These are phyloP conservation scores for Colletotrichum navitas DNA, from an alignment of 2,329 filamentous ascomycete species.

Conservation along the genomic window DNA sequence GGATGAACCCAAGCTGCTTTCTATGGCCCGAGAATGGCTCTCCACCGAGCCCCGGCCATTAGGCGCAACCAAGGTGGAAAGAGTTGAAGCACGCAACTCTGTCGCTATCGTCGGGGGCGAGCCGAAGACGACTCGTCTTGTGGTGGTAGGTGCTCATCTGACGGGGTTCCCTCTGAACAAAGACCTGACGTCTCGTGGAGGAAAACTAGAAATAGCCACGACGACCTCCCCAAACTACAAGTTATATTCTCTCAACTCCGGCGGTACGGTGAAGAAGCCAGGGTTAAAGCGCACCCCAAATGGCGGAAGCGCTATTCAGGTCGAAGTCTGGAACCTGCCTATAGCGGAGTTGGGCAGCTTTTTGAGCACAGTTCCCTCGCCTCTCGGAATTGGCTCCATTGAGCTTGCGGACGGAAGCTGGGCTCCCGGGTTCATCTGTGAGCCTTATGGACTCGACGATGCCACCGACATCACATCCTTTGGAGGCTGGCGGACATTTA, in stretches of 20 bases:
- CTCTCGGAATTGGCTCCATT: slow-evolving; percentile 52
- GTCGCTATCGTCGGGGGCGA: slow-evolving; percentile 41
- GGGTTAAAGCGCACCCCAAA: slow-evolving; percentile 48
- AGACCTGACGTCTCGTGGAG: slow-evolving; percentile 50
- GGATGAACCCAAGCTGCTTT: slow-evolving; percentile 51
- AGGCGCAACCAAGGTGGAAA: slow-evolving; percentile 47
- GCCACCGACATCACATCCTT: slow-evolving; percentile 50
- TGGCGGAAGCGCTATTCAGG: slow-evolving; percentile 48
- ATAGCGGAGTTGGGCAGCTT: slow-evolving; percentile 49
- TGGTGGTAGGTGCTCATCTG: slow-evolving; percentile 53
- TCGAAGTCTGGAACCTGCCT: slow-evolving; percentile 54
- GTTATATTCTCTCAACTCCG: slow-evolving; percentile 47
- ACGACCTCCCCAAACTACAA: slow-evolving; percentile 50
- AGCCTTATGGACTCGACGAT: slow-evolving; percentile 49
- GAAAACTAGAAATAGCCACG: slow-evolving; percentile 44
- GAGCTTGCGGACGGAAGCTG: slow-evolving; percentile 52
- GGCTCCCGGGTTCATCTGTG: slow-evolving; percentile 54
- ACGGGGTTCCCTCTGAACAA: slow-evolving; percentile 52
- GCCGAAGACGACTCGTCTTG: slow-evolving; percentile 42
- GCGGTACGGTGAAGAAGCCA: slow-evolving; percentile 47
- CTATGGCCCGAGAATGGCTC: slow-evolving; percentile 49
- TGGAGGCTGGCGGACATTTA: slow-evolving; percentile 51
- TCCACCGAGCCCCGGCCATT: slow-evolving; percentile 43
- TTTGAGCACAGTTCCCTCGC: slow-evolving; percentile 50
- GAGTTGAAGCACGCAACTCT: slow-evolving; percentile 21